Percentiles rank a stretch among this genome's conserved stretches.
Evolutionary conservation across 768 basidiomycete species (phyloP).

Genomic region (Galerina marginata): DNA sequence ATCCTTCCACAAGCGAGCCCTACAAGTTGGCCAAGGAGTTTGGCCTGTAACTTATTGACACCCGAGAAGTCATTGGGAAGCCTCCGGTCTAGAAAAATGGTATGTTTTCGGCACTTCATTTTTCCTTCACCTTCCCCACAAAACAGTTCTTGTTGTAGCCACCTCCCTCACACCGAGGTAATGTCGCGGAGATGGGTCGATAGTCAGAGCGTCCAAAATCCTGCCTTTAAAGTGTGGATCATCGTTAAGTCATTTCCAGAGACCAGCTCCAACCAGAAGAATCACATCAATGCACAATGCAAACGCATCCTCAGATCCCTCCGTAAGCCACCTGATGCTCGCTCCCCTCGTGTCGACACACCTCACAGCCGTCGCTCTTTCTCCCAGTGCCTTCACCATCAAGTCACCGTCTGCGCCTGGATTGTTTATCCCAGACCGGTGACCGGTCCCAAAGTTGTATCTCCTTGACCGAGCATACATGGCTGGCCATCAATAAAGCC

Average conservation of each 20-base stretch:
- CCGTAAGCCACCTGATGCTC: slow-evolving; percentile 74
- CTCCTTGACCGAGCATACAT: slow-evolving; percentile 97
- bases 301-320: slow-evolving; percentile 96
- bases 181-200: slow-evolving; percentile 99
- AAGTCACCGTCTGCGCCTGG: slow-evolving; percentile 52
- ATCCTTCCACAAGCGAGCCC: slow-evolving; percentile 83
- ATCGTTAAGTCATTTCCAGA: slow-evolving; percentile 97
- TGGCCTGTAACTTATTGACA: slow-evolving; percentile 93
- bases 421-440: too few relatives aligned
- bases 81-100: slow-evolving; percentile 97
- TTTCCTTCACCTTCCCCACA: slow-evolving; percentile 14
- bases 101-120: slow-evolving; percentile 43
- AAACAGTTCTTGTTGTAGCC: slow-evolving; percentile 48
- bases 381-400: slow-evolving; percentile 95
- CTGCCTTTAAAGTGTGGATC: slow-evolving; percentile 95
- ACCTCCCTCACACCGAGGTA: slow-evolving; percentile 96
- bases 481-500: slow-evolving; percentile 97
- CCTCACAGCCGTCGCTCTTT: slow-evolving; percentile 86
- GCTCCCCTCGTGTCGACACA: slow-evolving; percentile 45
- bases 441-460: slow-evolving; percentile 86
- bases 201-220: slow-evolving; percentile 97
- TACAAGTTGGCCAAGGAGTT: slow-evolving; percentile 97
- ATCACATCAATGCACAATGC: slow-evolving; percentile 91
- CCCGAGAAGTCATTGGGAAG: slow-evolving; percentile 78
- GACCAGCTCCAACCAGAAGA: slow-evolving; percentile 96